Percentiles rank a stretch among this genome's conserved stretches.
Conservation (phyloP, 2,329 filamentous ascomycete genomes). For the Neonectria magnoliae region DNA sequence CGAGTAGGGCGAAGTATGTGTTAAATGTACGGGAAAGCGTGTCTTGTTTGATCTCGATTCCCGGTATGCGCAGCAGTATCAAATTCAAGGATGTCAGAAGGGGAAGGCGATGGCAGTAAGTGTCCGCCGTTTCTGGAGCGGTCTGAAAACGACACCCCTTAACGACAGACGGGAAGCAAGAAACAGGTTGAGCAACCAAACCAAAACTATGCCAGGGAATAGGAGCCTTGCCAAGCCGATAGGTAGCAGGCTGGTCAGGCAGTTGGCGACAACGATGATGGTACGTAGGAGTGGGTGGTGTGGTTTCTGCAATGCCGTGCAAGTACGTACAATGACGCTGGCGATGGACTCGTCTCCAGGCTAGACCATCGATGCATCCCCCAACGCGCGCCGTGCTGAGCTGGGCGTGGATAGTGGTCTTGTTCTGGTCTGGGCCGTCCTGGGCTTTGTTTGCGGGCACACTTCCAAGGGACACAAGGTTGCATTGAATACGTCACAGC, state of each 20-base stretch:
- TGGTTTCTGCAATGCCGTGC: conserved; percentile 11
- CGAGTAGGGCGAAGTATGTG: too few species aligned
- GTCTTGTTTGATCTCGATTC: neutral
- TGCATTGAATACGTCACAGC: conserved; percentile 37
- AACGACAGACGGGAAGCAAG: neutral
- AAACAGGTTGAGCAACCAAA: neutral
- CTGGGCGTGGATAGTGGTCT: neutral
- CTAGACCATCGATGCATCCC: neutral
- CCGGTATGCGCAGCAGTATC: neutral
- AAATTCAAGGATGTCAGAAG: neutral
- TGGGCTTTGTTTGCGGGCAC: neutral
- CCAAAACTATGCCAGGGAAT: neutral
- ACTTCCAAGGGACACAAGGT: conserved; percentile 3
- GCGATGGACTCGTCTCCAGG: neutral
- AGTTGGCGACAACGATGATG: neutral
- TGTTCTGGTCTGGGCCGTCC: neutral
- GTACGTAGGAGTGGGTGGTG: conserved; percentile 23
- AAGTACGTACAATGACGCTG: neutral
- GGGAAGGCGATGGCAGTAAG: conserved; percentile 32
- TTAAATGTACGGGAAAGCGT: neutral
- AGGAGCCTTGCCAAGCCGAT: neutral
- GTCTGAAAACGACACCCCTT: conserved; percentile 2
- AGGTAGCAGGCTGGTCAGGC: neutral
- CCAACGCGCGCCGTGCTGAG: neutral
- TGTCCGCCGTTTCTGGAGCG: conserved; percentile 38